Conservation (phyloP, 176 grass and related monocot species). For the Eragrostis curvula region DNA sequence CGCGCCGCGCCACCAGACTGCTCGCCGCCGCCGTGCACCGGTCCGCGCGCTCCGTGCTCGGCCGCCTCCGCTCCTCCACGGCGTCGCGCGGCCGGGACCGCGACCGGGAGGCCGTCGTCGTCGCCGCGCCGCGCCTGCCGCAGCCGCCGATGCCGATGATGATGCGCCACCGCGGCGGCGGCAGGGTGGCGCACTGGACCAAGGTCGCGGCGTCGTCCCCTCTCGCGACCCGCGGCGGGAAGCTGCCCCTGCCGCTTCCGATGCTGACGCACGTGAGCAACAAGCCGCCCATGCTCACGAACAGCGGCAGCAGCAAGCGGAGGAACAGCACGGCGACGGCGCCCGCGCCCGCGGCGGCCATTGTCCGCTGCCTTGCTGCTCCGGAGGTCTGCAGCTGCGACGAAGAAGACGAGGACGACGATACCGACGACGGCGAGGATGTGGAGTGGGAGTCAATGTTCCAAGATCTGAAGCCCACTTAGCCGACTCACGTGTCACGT, state of each 20-base stretch:
- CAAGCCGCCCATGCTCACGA: conserved; percentile 38
- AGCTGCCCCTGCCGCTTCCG: neutral
- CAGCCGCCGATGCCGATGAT: neutral
- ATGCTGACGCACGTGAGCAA: conserved; percentile 11
- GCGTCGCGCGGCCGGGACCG: neutral
- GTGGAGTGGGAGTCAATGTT: conserved; percentile 91
- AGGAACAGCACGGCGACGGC: neutral
- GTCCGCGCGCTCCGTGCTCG: conserved; percentile 43
- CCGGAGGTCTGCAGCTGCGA: conserved; percentile 4
- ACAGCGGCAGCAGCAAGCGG: neutral
- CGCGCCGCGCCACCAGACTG: conserved; percentile 47
- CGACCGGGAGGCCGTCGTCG: neutral
- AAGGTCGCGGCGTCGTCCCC: conserved; percentile 1
- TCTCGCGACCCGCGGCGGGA: neutral
- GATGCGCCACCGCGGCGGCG: neutral
- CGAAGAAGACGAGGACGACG: neutral
- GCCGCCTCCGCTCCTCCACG: conserved; percentile 34
- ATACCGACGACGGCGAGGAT: conserved; percentile 34
- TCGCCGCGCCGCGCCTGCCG: conserved; percentile 20
- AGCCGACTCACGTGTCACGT: conserved; percentile 11
- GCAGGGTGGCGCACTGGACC: conserved; percentile 18
- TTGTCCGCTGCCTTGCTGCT: conserved; percentile 11
- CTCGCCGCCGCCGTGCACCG: conserved; percentile 50
- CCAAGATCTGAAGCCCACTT: conserved; percentile 84
- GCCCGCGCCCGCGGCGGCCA: neutral